Percentiles rank a stretch among this genome's conserved stretches.
phyloP scores from a whole-genome alignment of 2,329 filamentous ascomycete species.

The Aspergillus persii region DNA sequence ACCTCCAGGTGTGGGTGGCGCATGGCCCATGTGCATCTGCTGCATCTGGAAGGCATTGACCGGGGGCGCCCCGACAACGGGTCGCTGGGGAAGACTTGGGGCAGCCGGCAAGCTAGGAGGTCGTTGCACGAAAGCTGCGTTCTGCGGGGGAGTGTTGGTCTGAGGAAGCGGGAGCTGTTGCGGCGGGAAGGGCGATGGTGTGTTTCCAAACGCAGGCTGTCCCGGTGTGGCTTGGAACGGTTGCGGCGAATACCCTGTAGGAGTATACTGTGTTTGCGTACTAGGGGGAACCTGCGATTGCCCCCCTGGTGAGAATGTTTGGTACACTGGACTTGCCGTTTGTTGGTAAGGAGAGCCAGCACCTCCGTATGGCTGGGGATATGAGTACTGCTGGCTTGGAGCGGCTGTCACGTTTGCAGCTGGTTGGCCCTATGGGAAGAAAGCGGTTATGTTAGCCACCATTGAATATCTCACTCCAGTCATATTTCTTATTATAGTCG shows the following conservation, averaged over 20 bases:
- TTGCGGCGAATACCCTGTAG: constrained; percentile 32
- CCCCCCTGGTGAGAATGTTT: constrained; percentile 34
- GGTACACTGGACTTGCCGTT: constrained; percentile 38
- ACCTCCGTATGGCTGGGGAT: constrained; percentile 43
- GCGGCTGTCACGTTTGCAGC: constrained; percentile 40
- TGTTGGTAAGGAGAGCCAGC: constrained; percentile 44
- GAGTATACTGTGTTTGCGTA: constrained; percentile 32
- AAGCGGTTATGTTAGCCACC: constrained; percentile 8
- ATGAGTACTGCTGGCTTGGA: constrained; percentile 35
- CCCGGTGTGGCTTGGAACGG: constrained; percentile 26
- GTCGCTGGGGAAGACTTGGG: constrained; percentile 60
- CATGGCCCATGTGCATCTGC: constrained; percentile 55
- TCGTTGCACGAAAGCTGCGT: constrained; percentile 43
- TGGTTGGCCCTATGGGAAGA: constrained; percentile 36
- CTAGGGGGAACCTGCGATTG: constrained; percentile 34
- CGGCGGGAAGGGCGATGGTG: constrained; percentile 42
- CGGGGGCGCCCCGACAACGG: constrained; percentile 55
- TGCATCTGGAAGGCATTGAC: constrained; percentile 56
- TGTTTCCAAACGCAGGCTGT: constrained; percentile 38
- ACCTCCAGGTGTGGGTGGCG: constrained; percentile 29
- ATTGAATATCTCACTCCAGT: not conserved
- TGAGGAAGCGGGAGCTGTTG: constrained; percentile 38
- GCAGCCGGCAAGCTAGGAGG: constrained; percentile 56
- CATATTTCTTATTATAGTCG: not conserved
- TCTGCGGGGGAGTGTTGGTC: constrained; percentile 45